phyloP scores from a whole-genome alignment of 345 rosid species.

The Citropsis articulata region DNA sequence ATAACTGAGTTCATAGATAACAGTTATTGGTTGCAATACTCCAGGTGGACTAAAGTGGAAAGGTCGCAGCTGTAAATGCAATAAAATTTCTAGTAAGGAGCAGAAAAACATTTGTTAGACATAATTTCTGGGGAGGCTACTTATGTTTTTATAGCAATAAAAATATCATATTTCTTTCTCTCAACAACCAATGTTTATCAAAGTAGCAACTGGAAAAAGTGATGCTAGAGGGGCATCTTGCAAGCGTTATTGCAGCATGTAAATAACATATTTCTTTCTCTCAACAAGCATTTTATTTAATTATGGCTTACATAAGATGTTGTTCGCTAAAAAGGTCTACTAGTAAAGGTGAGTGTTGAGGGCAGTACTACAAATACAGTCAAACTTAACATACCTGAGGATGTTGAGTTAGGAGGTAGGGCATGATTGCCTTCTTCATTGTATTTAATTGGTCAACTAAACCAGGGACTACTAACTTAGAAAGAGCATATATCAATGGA shows the following conservation, averaged over 20 bases:
- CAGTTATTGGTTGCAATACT: slow-evolving; percentile 70
- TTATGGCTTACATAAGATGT: neutral
- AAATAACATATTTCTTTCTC: neutral
- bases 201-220: neutral
- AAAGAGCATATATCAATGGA: slow-evolving; percentile 54
- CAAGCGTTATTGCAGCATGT: neutral
- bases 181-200: neutral
- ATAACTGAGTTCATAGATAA: slow-evolving; percentile 79
- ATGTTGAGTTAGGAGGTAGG: slow-evolving; percentile 51
- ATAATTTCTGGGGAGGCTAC: neutral
- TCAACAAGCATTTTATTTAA: neutral
- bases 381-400: slow-evolving; percentile 42
- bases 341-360: neutral
- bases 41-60: slow-evolving; percentile 80
- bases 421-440: slow-evolving; percentile 52
- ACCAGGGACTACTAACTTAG: slow-evolving; percentile 70
- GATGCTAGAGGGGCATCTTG: neutral
- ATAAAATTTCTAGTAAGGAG: slow-evolving; percentile 14
- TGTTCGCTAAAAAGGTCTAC: neutral
- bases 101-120: neutral
- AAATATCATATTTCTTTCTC: neutral
- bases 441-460: slow-evolving; percentile 71
- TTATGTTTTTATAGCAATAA: neutral
- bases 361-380: slow-evolving; percentile 1
- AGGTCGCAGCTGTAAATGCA: slow-evolving; percentile 54